These are phyloP conservation scores for Orbilia brochopaga DNA, from an alignment of 2,329 filamentous ascomycete genomes.

Conservation along the genomic window DNA sequence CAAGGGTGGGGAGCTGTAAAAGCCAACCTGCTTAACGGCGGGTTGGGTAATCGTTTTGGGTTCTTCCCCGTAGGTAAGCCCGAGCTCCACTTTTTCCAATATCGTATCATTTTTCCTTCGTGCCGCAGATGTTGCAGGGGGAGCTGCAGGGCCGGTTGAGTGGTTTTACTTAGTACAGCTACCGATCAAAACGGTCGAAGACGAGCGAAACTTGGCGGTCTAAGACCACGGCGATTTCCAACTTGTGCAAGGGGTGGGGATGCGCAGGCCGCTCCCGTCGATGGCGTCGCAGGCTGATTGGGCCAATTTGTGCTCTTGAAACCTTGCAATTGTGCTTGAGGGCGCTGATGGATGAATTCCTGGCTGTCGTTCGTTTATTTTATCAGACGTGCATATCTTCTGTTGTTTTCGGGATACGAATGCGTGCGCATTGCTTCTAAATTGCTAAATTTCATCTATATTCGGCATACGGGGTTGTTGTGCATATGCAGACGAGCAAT, in stretches of 20 bases:
- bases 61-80: constrained; percentile 21
- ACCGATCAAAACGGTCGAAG: constrained; percentile 32
- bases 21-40: neutral
- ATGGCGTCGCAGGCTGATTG: constrained; percentile 29
- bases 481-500: neutral
- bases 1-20: constrained; percentile 37
- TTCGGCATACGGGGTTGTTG: neutral
- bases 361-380: too few relatives aligned
- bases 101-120: constrained; percentile 43
- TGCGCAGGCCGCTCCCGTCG: constrained; percentile 20
- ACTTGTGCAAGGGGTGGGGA: constrained; percentile 18
- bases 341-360: constrained; percentile 24
- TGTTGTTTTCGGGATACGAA: constrained; percentile 23
- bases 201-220: constrained; percentile 7
- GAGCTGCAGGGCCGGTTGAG: constrained; percentile 35
- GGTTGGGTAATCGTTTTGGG: constrained; percentile 13
- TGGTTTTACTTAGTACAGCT: constrained; percentile 48
- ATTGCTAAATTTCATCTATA: constrained; percentile 44
- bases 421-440: constrained; percentile 29
- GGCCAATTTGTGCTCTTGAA: constrained; percentile 14
- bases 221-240: constrained; percentile 19
- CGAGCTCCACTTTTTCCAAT: constrained; percentile 45
- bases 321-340: constrained; percentile 15
- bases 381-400: too few relatives aligned
- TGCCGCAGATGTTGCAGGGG: constrained; percentile 44